phyloP scores from a whole-genome alignment of 2,329 filamentous ascomycete genomes.

The Colletotrichum sp. region DNA sequence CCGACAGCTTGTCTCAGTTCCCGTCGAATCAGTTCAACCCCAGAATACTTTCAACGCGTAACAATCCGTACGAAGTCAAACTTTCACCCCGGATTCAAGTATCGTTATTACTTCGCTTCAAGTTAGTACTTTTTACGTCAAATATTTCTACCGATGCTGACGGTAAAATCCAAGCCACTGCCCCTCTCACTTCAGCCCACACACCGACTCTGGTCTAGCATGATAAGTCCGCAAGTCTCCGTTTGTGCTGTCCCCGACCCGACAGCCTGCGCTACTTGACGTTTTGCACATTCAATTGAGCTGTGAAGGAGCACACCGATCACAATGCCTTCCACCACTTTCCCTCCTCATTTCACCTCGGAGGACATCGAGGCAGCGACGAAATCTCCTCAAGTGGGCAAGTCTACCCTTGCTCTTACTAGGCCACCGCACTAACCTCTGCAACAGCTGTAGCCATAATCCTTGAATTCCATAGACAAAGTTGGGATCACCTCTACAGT shows the following conservation, averaged over 20 bases:
- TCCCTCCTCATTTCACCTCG: background rate
- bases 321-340: background rate
- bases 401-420: background rate
- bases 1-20: background rate
- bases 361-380: background rate
- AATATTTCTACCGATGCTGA: background rate
- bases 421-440: background rate
- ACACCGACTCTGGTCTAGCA: background rate
- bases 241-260: background rate
- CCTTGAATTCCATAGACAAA: background rate
- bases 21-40: background rate
- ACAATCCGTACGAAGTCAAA: background rate
- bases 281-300: background rate
- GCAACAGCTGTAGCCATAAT: background rate
- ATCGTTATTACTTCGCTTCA: background rate
- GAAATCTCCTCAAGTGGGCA: background rate
- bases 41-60: background rate
- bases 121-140: background rate
- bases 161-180: background rate
- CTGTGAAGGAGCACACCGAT: background rate
- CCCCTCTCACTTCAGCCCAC: background rate
- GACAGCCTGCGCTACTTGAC: background rate
- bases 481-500: background rate
- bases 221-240: background rate
- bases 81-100: background rate